Percentiles rank a stretch among this genome's conserved stretches.
Conservation (phyloP, 805 yeast genomes). For the Kazachstania africana region DNA sequence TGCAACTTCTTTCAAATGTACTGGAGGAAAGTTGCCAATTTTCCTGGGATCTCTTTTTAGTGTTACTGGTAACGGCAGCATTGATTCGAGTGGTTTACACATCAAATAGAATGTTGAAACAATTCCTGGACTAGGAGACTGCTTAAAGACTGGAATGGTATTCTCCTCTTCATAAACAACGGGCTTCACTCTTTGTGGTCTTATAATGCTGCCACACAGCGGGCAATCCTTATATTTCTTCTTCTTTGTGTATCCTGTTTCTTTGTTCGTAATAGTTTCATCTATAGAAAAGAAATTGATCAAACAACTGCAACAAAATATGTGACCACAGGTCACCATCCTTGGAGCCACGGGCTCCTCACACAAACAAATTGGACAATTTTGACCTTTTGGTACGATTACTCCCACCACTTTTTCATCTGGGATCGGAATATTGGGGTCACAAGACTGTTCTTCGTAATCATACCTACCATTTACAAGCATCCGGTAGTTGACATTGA, state of each 20-base stretch:
- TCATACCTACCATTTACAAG: conserved; percentile 56
- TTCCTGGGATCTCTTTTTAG: conserved; percentile 27
- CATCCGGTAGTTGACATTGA: conserved; percentile 77
- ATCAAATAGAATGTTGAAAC: conserved; percentile 54
- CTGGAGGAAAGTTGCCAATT: conserved; percentile 47
- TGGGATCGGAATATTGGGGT: conserved; percentile 67
- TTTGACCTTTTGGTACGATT: conserved; percentile 59
- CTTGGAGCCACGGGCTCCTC: conserved; percentile 85
- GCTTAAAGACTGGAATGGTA: conserved; percentile 24
- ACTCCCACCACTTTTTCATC: conserved; percentile 55
- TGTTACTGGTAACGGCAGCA: conserved; percentile 41
- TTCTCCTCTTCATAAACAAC: conserved; percentile 41
- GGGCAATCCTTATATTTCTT: conserved; percentile 67
- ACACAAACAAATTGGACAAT: conserved; percentile 85
- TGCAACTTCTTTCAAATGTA: conserved; percentile 27
- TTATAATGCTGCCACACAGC: conserved; percentile 51
- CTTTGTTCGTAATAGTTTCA: conserved; percentile 30
- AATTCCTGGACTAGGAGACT: conserved; percentile 41
- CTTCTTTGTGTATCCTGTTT: conserved; percentile 24
- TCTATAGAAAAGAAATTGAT: conserved; percentile 47
- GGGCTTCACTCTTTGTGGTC: conserved; percentile 49
- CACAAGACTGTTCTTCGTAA: conserved; percentile 46
- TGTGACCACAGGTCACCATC: conserved; percentile 92
- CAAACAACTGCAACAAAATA: conserved; percentile 76
- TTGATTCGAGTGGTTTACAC: conserved; percentile 36